Conservation (phyloP, 2,329 filamentous ascomycete species). For the Aspergillus sclerotialis region DNA sequence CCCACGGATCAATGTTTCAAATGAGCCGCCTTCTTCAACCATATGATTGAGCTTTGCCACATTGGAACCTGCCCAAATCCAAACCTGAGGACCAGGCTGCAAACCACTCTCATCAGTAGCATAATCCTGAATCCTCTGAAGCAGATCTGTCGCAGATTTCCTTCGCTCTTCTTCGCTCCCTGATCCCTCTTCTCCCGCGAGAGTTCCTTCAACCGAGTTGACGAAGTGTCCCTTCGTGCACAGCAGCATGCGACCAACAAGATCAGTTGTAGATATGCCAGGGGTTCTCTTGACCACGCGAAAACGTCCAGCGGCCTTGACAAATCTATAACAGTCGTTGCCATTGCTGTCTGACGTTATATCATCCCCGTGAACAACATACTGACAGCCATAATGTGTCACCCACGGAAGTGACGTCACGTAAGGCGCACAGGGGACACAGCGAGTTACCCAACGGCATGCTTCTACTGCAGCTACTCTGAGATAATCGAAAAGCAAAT, state of each 20-base stretch:
- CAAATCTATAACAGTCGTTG: conserved; percentile 95
- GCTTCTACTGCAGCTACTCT: conserved; percentile 86
- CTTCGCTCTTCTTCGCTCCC: conserved; percentile 62
- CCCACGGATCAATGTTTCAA: conserved; percentile 63
- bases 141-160: conserved; percentile 60
- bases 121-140: conserved; percentile 72
- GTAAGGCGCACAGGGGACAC: conserved; percentile 81
- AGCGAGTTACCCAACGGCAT: conserved; percentile 86
- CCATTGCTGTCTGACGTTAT: conserved; percentile 91
- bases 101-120: conserved; percentile 79
- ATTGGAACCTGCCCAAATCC: conserved; percentile 60
- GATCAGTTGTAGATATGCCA: conserved; percentile 91
- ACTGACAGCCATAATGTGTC: conserved; percentile 87
- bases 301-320: conserved; percentile 89
- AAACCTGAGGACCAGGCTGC: conserved; percentile 73
- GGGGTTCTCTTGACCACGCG: conserved; percentile 95
- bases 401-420: conserved; percentile 93
- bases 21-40: conserved; percentile 57
- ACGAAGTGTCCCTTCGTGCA: conserved; percentile 96
- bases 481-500: conserved; percentile 3
- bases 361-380: conserved; percentile 94
- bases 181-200: conserved; percentile 66
- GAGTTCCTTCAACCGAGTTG: conserved; percentile 61
- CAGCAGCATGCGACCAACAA: conserved; percentile 95
- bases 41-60: conserved; percentile 29